Conservation (phyloP, 2,329 filamentous ascomycete species). For the Tolypocladium guangdongense region DNA sequence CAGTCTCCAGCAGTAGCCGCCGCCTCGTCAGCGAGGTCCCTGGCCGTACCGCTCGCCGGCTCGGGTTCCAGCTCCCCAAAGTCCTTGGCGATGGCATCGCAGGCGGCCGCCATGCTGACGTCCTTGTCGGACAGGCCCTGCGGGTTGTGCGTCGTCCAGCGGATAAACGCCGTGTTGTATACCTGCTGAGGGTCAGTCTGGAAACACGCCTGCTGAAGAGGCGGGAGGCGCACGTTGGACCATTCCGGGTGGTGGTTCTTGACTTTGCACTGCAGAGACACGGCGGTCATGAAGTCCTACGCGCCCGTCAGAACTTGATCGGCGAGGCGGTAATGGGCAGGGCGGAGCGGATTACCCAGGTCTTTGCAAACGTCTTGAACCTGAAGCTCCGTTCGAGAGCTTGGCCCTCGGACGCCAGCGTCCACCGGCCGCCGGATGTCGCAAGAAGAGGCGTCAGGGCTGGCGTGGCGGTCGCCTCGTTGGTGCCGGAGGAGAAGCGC, state of each 20-base stretch:
- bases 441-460: slow-evolving; percentile 29
- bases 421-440: slow-evolving; percentile 35
- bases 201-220: not conserved
- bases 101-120: slow-evolving; percentile 48
- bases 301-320: not conserved
- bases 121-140: slow-evolving; percentile 55
- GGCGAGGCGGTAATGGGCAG: not conserved
- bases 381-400: slow-evolving; percentile 49
- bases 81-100: slow-evolving; percentile 46
- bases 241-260: slow-evolving; percentile 67
- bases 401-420: slow-evolving; percentile 35
- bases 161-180: slow-evolving; percentile 59
- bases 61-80: slow-evolving; percentile 41
- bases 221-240: slow-evolving; percentile 48
- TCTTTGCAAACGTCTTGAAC: slow-evolving; percentile 55
- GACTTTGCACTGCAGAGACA: slow-evolving; percentile 56
- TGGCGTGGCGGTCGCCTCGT: slow-evolving; percentile 24
- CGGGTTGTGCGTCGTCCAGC: slow-evolving; percentile 64
- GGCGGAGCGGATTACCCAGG: slow-evolving; percentile 39
- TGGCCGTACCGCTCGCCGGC: slow-evolving; percentile 23
- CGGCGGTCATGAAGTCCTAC: slow-evolving; percentile 67
- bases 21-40: slow-evolving; percentile 35
- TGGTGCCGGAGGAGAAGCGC: slow-evolving; percentile 34
- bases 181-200: slow-evolving; percentile 30
- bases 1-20: slow-evolving; percentile 39